phyloP scores from a whole-genome alignment of 2,329 filamentous ascomycete genomes.

The Polychaeton citri region DNA sequence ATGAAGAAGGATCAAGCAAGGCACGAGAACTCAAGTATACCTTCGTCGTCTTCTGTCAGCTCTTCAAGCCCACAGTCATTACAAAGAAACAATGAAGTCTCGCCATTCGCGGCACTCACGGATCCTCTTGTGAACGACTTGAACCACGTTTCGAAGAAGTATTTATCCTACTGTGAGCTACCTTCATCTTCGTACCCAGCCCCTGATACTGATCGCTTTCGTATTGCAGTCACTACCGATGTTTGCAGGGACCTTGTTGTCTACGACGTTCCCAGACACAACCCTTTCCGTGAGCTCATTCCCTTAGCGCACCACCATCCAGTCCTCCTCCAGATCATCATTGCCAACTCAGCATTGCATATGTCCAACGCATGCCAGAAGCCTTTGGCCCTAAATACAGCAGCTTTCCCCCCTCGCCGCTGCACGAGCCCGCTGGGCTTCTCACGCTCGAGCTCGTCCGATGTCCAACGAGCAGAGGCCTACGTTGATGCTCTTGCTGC shows the following conservation, averaged over 20 bases:
- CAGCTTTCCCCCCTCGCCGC: background rate
- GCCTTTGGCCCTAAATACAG: constrained; percentile 10
- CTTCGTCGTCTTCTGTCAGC: too few relatives aligned
- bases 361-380: constrained; percentile 26
- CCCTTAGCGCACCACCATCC: constrained; percentile 31
- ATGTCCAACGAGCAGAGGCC: background rate
- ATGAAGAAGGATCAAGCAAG: constrained; percentile 1
- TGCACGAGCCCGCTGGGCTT: background rate
- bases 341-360: constrained; percentile 37
- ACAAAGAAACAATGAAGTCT: background rate
- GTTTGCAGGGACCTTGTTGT: constrained; percentile 43
- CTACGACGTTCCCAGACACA: constrained; percentile 31
- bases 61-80: background rate
- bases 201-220: constrained; percentile 8
- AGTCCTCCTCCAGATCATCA: constrained; percentile 32
- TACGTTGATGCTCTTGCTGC: constrained; percentile 1
- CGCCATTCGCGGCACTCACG: background rate
- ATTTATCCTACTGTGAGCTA: constrained; percentile 3
- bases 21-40: too few relatives aligned
- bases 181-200: too few relatives aligned
- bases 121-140: constrained; percentile 2
- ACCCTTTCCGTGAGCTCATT: constrained; percentile 37
- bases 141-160: background rate
- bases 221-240: constrained; percentile 20
- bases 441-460: background rate